phyloP scores from a whole-genome alignment of 108 stramenopile species.

The Skeletonema grethae region DNA sequence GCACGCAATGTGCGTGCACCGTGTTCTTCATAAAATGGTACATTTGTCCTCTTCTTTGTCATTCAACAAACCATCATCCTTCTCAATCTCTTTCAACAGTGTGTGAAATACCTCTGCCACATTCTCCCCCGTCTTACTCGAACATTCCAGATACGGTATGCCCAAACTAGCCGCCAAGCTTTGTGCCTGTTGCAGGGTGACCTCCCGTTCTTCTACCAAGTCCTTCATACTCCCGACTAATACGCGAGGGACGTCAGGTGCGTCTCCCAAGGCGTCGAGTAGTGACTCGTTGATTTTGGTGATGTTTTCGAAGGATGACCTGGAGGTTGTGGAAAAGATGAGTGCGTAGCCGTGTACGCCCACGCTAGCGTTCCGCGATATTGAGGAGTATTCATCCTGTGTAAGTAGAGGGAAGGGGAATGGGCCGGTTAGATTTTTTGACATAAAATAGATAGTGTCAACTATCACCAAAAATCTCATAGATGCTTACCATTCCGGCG shows the following conservation, averaged over 20 bases:
- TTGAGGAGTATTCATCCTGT: constrained; percentile 87
- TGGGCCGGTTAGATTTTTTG: too few species aligned
- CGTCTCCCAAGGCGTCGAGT: constrained; percentile 80
- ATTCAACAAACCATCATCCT: constrained; percentile 83
- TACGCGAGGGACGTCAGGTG: constrained; percentile 85
- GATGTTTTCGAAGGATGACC: constrained; percentile 79
- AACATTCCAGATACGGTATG: constrained; percentile 87
- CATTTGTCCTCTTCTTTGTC: constrained; percentile 75
- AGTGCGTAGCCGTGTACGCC: constrained; percentile 88
- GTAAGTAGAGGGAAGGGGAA: background rate
- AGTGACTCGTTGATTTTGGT: constrained; percentile 80
- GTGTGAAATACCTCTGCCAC: constrained; percentile 87
- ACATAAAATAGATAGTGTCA: too few species aligned
- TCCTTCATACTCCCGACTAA: constrained; percentile 88
- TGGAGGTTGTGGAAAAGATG: constrained; percentile 75
- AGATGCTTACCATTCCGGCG: constrained; percentile 80
- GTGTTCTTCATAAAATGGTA: constrained; percentile 49
- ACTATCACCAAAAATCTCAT: background rate
- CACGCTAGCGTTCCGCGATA: constrained; percentile 86
- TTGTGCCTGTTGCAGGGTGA: constrained; percentile 63
- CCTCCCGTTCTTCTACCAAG: constrained; percentile 66
- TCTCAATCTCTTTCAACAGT: constrained; percentile 86
- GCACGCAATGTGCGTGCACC: background rate
- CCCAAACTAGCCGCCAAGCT: constrained; percentile 71
- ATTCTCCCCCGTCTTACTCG: constrained; percentile 79